Evolutionary conservation across 2,329 filamentous ascomycete species (phyloP).

Genomic region (Hymenoscyphus occultus): DNA sequence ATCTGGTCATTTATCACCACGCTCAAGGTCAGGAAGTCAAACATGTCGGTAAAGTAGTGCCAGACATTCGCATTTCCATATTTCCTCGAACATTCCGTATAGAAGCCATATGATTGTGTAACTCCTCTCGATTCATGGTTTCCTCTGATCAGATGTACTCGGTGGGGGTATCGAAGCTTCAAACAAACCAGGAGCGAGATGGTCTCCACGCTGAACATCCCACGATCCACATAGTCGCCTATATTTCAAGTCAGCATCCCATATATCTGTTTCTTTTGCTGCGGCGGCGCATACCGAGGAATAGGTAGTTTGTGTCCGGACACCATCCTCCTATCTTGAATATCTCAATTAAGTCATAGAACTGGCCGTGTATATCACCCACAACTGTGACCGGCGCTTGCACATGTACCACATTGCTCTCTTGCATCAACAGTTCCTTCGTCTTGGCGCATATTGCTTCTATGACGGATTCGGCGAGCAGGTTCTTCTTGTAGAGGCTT

Average conservation of each 20-base stretch:
- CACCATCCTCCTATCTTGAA: conserved; percentile 98
- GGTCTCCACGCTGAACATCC: conserved; percentile 97
- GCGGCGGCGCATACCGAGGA: conserved; percentile 64
- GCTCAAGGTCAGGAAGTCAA: conserved; percentile 93
- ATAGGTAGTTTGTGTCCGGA: conserved; percentile 97
- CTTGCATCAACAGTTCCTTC: conserved; percentile 97
- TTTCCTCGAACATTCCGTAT: conserved; percentile 95
- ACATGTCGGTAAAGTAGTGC: conserved; percentile 99
- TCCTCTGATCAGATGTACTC: conserved; percentile 92
- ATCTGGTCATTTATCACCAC: conserved; percentile 99
- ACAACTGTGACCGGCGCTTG: conserved; percentile 94
- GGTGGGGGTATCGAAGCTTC: conserved; percentile 92
- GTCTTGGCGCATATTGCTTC: conserved; percentile 99
- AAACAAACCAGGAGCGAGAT: conserved; percentile 97
- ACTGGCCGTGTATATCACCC: conserved; percentile 97
- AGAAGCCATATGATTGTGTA: conserved; percentile 98
- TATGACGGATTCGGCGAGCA: conserved; percentile 95
- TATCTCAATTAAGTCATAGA: conserved; percentile 98
- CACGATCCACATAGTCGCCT: conserved; percentile 96
- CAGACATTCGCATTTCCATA: conserved; percentile 98
- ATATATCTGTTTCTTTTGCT: not conserved
- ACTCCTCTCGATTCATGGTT: conserved; percentile 98
- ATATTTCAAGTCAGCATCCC: conserved; percentile 12
- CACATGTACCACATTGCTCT: conserved; percentile 99
- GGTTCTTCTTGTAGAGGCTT: conserved; percentile 93